Conservation (phyloP, 768 basidiomycete genomes). For the Mycena vitilis region DNA sequence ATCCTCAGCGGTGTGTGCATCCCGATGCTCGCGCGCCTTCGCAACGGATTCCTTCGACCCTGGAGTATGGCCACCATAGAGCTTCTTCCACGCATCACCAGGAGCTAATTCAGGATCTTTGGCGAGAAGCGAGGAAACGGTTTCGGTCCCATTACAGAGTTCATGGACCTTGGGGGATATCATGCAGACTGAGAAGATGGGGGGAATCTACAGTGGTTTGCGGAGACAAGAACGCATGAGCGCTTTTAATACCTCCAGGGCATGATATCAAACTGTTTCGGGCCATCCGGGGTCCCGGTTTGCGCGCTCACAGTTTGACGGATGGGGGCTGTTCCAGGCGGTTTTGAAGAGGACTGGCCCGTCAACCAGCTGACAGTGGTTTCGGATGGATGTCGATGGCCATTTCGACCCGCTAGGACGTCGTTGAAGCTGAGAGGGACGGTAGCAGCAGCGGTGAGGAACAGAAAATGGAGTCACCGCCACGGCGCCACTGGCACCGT, state of each 20-base stretch:
- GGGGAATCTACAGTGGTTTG: background rate
- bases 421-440: background rate
- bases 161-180: constrained; percentile 44
- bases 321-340: too few relatives aligned
- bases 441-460: too few relatives aligned
- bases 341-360: too few relatives aligned
- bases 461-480: background rate
- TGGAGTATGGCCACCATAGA: constrained; percentile 47
- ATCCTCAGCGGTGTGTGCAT: constrained; percentile 51
- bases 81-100: constrained; percentile 50
- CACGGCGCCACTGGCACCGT: background rate
- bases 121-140: constrained; percentile 57
- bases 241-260: background rate
- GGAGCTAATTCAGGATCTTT: constrained; percentile 49
- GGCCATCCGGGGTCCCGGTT: background rate
- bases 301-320: too few relatives aligned
- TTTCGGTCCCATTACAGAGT: constrained; percentile 47
- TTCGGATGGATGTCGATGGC: too few relatives aligned
- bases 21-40: constrained; percentile 39
- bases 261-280: constrained; percentile 5
- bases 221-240: background rate
- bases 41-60: constrained; percentile 35
- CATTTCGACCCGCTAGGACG: background rate
- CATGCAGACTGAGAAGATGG: constrained; percentile 28
- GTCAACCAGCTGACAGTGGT: too few relatives aligned